Base-by-base conservation (phyloP, 1,139 yeast species). In the Taiozyma onychis region DNA sequence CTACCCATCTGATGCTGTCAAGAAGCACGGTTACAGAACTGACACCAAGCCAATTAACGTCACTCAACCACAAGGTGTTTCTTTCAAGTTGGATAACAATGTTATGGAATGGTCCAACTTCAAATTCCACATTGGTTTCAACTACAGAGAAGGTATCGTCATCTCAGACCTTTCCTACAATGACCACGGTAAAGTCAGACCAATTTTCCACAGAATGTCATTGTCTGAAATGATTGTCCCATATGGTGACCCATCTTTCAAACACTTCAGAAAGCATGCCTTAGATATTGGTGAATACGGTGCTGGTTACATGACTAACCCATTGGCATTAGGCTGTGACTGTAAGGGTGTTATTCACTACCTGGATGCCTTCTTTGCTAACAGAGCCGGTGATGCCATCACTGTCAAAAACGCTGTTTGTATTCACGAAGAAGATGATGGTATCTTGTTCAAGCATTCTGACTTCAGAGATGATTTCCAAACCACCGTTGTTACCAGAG, bases 221-320 rank as follows among this genome's bases (percentile, higher is more conserved):
- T 73, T 86, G 54, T 75, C 87, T 44, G 95, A 86, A 71, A 85
- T 86, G 93, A 83, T 86, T 69, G 95, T 86, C 53, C 95, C 95
- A 34, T 86, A 86, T 63, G 95, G 95, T 51, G 75, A 76, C 54
- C 95, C 95, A 50, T 85, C 81, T 57, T 83, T 78, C 70, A 91
- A 90, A 48, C 91, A 85, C 66, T 90, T 85, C 64, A 78, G 95
- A 72, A 86, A 86, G 67, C 95, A 86, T 61, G 95, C 95, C 44
- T 80, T 86, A 67, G 95, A 86, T 70, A 81, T 86, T 60, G 95
- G 95, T 65, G 95, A 86, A 69, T 85, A 85, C 66, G 95, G 95
- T 71, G 91, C 90, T 57, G 95, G 95, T 61, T 80, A 81, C 73
- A 82, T 86, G 81, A 82, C 95, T 48, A 86, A 86, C 69, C 88